Conservation (phyloP, 805 yeast species). For the Candida xiaguanensis region DNA sequence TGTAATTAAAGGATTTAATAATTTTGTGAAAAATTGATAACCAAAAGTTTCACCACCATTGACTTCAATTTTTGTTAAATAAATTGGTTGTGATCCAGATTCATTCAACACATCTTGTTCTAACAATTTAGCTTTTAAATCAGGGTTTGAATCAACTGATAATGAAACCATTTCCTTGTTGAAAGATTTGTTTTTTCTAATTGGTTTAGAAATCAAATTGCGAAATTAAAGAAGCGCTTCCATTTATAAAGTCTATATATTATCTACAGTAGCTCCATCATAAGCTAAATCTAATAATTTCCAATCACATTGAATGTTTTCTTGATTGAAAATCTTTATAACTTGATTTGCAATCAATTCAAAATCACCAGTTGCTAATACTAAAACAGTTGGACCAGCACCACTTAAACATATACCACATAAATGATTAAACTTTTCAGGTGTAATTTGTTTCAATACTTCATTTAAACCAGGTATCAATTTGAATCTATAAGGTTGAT, state of each 20-base stretch:
- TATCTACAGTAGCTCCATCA: constrained; percentile 71
- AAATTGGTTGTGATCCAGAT: constrained; percentile 33
- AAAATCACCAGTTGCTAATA: constrained; percentile 85
- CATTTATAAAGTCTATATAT: background rate
- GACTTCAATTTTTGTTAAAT: constrained; percentile 34
- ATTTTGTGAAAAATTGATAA: constrained; percentile 41
- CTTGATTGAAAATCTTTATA: constrained; percentile 60
- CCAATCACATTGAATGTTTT: constrained; percentile 74
- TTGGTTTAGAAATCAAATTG: background rate
- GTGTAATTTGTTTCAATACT: constrained; percentile 75
- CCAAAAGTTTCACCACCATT: constrained; percentile 44
- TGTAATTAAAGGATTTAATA: constrained; percentile 42
- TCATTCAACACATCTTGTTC: constrained; percentile 28
- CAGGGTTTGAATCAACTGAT: constrained; percentile 10
- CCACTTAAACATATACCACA: constrained; percentile 95
- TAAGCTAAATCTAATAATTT: constrained; percentile 78
- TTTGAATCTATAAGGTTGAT: constrained; percentile 93
- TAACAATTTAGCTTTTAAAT: constrained; percentile 18
- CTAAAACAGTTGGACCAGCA: constrained; percentile 96
- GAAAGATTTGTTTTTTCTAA: background rate
- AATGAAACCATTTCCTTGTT: constrained; percentile 2
- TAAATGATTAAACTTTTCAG: constrained; percentile 76
- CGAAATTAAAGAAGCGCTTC: constrained; percentile 1
- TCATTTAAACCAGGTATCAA: constrained; percentile 89
- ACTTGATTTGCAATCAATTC: constrained; percentile 80